Evolutionary conservation across 768 basidiomycete species (phyloP).

Genomic region (Pholiota microspora): DNA sequence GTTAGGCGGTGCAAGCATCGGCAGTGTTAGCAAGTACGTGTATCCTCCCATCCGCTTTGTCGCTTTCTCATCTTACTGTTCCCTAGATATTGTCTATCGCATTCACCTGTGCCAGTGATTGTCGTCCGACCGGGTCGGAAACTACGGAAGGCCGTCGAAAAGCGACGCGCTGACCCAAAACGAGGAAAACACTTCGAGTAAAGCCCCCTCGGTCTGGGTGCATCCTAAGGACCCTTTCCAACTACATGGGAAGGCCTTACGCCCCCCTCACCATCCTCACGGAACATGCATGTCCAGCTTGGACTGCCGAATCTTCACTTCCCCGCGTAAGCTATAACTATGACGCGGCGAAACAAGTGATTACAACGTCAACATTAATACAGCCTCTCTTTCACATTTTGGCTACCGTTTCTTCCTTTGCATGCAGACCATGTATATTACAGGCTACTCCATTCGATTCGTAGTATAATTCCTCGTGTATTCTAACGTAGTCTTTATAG

Average conservation of each 20-base stretch:
- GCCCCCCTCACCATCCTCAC: neutral
- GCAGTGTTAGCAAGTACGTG: conserved; percentile 49
- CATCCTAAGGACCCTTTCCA: neutral
- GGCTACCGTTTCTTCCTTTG: neutral
- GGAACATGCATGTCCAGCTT: neutral
- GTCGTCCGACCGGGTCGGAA: conserved; percentile 91
- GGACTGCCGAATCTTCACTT: neutral
- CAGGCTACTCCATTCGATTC: neutral
- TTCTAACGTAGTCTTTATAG: neutral
- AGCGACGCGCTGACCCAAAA: conserved; percentile 86
- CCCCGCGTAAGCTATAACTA: neutral
- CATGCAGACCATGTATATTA: neutral
- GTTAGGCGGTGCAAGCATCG: conserved; percentile 36
- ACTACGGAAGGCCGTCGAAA: conserved; percentile 80
- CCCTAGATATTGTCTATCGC: conserved; percentile 76
- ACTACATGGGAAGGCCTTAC: neutral
- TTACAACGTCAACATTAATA: too few species aligned
- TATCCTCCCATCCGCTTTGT: conserved; percentile 1
- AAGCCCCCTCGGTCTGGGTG: neutral
- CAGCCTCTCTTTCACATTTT: neutral
- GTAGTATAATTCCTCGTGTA: neutral
- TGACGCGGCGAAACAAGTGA: too few species aligned
- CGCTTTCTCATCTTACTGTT: neutral
- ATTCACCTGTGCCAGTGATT: conserved; percentile 94
- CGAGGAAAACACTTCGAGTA: conserved; percentile 76